These are phyloP conservation scores for Asterella californica DNA, from an alignment of 225 moss, liverwort and hornwort genomes.

Conservation along the genomic window DNA sequence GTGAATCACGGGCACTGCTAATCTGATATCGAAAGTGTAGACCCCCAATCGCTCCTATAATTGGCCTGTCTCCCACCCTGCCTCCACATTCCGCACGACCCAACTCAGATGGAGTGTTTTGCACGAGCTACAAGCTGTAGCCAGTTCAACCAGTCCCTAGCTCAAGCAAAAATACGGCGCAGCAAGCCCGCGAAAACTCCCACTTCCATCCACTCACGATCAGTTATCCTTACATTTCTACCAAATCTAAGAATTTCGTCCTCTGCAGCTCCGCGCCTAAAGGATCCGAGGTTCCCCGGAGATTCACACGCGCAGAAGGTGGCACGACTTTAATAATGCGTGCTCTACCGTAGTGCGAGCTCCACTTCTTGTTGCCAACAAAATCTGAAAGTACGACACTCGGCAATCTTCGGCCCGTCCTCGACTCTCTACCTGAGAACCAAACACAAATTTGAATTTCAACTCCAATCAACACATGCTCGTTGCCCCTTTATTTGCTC, in stretches of 20 bases:
- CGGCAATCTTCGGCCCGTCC: not conserved
- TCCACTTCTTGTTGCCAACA: not conserved
- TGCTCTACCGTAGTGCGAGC: not conserved
- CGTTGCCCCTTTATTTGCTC: not conserved
- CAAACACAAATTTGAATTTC: slow-evolving; percentile 6
- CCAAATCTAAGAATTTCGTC: not conserved
- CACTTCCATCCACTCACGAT: not conserved
- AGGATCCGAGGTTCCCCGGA: not conserved
- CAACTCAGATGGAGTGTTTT: no score
- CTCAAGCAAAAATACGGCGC: not conserved
- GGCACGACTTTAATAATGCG: not conserved
- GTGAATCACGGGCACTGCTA: no score
- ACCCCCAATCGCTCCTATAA: not conserved
- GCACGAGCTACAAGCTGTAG: not conserved
- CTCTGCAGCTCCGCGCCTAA: not conserved
- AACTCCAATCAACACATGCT: not conserved
- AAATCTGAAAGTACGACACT: no score
- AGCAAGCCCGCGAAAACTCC: not conserved
- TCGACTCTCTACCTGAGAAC: not conserved
- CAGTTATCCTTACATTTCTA: no score
- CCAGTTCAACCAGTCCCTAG: not conserved
- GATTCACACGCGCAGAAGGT: no score
- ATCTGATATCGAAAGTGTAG: not conserved
- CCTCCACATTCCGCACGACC: not conserved
- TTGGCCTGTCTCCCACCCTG: not conserved